Percentiles rank a stretch among this genome's conserved stretches.
These are phyloP conservation scores for Onygenales sp. DNA, from an alignment of 2,329 filamentous ascomycete species.

Conservation along the genomic window DNA sequence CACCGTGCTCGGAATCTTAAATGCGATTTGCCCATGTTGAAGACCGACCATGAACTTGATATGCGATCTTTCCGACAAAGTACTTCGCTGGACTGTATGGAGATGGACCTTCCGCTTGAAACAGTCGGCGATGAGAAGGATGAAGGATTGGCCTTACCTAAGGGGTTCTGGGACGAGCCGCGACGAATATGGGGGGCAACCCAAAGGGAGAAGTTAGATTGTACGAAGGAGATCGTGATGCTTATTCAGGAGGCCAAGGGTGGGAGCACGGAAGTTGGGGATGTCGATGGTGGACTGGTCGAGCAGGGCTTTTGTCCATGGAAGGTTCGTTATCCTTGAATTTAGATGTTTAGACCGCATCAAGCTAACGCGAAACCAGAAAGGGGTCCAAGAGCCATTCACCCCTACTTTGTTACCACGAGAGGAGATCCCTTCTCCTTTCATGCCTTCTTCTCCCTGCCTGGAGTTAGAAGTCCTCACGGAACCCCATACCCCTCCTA, in stretches of 20 bases:
- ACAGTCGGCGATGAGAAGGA: slow-evolving; percentile 30
- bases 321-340: neutral
- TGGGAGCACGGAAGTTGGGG: slow-evolving; percentile 12
- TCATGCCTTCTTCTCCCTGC: slow-evolving; percentile 30
- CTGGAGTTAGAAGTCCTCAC: slow-evolving; percentile 28
- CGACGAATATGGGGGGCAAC: slow-evolving; percentile 10
- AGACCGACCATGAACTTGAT: slow-evolving; percentile 37
- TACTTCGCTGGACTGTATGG: slow-evolving; percentile 17
- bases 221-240: slow-evolving; percentile 13
- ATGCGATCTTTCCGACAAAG: slow-evolving; percentile 27
- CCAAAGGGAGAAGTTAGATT: slow-evolving; percentile 18
- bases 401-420: slow-evolving; percentile 41
- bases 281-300: slow-evolving; percentile 15
- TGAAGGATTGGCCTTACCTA: slow-evolving; percentile 34
- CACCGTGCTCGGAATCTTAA: slow-evolving; percentile 24
- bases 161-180: slow-evolving; percentile 22
- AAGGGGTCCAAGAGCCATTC: slow-evolving; percentile 20
- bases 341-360: neutral
- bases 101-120: slow-evolving; percentile 26
- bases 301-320: neutral
- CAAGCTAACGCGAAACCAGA: slow-evolving; percentile 15
- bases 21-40: slow-evolving; percentile 37
- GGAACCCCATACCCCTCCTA: slow-evolving; percentile 24
- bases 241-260: slow-evolving; percentile 22
- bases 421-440: slow-evolving; percentile 30